A percentile compares a stretch with the other conserved stretches of the same genome.
phyloP scores from a whole-genome alignment of 2,329 filamentous ascomycete genomes.

The Hypoxylon sp. region DNA sequence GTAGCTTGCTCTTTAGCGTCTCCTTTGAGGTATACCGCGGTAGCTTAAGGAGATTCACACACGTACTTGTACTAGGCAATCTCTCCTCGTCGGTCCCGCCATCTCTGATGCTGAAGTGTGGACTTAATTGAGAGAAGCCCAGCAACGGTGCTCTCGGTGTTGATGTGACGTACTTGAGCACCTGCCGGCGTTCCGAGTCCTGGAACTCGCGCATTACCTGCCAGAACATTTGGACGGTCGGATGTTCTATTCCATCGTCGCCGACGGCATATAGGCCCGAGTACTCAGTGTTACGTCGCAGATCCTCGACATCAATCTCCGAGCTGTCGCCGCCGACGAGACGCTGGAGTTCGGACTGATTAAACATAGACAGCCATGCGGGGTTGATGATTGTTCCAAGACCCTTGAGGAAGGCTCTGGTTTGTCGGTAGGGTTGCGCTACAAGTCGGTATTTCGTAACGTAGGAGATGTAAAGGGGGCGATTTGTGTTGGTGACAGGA shows the following conservation, averaged over 20 bases:
- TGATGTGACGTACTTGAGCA: constrained; percentile 95
- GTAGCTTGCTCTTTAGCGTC: constrained; percentile 80
- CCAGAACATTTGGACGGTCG: constrained; percentile 91
- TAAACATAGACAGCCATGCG: constrained; percentile 98
- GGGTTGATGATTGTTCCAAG: constrained; percentile 91
- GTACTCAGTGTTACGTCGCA: constrained; percentile 87
- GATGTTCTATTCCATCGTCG: constrained; percentile 89
- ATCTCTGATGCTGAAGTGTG: constrained; percentile 91
- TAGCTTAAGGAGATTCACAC: constrained; percentile 93
- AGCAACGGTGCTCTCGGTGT: constrained; percentile 91
- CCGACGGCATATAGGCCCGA: constrained; percentile 90
- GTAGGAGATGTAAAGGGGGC: constrained; percentile 93
- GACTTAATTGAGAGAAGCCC: constrained; percentile 88
- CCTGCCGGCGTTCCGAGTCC: constrained; percentile 83
- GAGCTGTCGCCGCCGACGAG: constrained; percentile 90
- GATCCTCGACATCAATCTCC: constrained; percentile 88
- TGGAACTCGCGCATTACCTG: constrained; percentile 82
- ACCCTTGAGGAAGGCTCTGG: constrained; percentile 87
- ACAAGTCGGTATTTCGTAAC: constrained; percentile 90
- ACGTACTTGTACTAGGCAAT: constrained; percentile 94
- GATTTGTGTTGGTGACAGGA: constrained; percentile 90
- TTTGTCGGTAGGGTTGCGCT: constrained; percentile 84
- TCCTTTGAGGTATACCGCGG: constrained; percentile 80
- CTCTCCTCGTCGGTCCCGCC: constrained; percentile 81
- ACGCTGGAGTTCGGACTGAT: constrained; percentile 93